These are phyloP conservation scores for Hortiboletus campestris DNA, from an alignment of 768 basidiomycete species.

Conservation along the genomic window DNA sequence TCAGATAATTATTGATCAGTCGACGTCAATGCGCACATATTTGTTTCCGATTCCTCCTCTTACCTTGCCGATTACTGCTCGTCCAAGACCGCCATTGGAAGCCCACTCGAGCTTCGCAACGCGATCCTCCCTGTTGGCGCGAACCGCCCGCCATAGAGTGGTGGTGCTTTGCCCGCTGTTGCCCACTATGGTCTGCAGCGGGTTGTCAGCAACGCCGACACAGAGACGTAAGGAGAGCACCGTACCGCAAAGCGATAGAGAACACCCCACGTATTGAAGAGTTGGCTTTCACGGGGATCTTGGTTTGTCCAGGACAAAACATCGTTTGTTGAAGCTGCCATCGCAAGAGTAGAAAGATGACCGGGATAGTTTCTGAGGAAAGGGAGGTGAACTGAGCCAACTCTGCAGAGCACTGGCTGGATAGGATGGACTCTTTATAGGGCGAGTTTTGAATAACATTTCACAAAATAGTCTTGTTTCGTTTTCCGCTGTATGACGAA, in stretches of 20 bases:
- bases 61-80: slow-evolving; percentile 84
- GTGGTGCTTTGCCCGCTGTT: slow-evolving; percentile 69
- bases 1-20: slow-evolving; percentile 28
- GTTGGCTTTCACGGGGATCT: slow-evolving; percentile 78
- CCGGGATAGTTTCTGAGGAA: slow-evolving; percentile 29
- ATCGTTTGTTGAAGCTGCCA: slow-evolving; percentile 59
- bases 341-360: slow-evolving; percentile 39
- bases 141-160: slow-evolving; percentile 77
- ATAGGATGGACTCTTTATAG: slow-evolving; percentile 52
- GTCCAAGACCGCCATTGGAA: slow-evolving; percentile 76
- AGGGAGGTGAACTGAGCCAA: slow-evolving; percentile 31
- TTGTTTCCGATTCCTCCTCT: slow-evolving; percentile 17
- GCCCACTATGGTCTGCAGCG: slow-evolving; percentile 57
- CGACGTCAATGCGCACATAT: slow-evolving; percentile 9
- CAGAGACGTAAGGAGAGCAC: slow-evolving; percentile 20
- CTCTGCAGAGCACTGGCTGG: slow-evolving; percentile 18
- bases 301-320: slow-evolving; percentile 85
- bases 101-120: slow-evolving; percentile 89
- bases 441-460: slow-evolving; percentile 39
- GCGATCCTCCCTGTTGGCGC: slow-evolving; percentile 82
- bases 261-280: slow-evolving; percentile 81
- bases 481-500: slow-evolving; percentile 50
- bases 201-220: slow-evolving; percentile 27
- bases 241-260: slow-evolving; percentile 77
- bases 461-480: slow-evolving; percentile 46